Evolutionary conservation across 169 alveolate genomes (phyloP).

Genomic region (Blepharisma undulans): DNA sequence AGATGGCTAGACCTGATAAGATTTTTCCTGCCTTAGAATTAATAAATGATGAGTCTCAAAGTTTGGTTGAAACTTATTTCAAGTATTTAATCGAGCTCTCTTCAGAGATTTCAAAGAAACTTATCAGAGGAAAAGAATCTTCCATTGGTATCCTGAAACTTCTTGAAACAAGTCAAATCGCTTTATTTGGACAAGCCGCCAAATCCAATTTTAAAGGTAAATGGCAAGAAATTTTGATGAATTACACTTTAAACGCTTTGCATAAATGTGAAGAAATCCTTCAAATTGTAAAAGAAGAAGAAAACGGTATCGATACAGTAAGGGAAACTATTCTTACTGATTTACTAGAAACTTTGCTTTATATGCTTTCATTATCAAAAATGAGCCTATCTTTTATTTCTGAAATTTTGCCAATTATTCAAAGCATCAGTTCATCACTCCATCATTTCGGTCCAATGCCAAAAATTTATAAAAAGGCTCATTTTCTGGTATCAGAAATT

Average conservation of each 20-base stretch:
- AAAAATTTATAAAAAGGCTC: background rate
- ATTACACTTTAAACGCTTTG: background rate
- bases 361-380: background rate
- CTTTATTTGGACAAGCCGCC: conserved; percentile 28
- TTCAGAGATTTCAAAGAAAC: background rate
- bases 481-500: background rate
- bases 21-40: background rate
- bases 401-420: background rate
- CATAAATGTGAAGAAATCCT: background rate
- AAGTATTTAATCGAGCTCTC: background rate
- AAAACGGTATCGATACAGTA: background rate
- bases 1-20: conserved; percentile 30
- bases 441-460: background rate
- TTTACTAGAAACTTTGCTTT: background rate
- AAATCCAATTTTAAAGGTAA: background rate
- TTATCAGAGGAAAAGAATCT: background rate
- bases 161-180: conserved; percentile 9
- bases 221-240: conserved; percentile 29
- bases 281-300: background rate
- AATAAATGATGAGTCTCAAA: background rate
- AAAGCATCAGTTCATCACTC: background rate
- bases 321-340: background rate
- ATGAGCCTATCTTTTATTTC: background rate
- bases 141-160: background rate
- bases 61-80: background rate